Conservation (phyloP, 2,329 filamentous ascomycete species). For the Cladosporium cucumerinum region DNA sequence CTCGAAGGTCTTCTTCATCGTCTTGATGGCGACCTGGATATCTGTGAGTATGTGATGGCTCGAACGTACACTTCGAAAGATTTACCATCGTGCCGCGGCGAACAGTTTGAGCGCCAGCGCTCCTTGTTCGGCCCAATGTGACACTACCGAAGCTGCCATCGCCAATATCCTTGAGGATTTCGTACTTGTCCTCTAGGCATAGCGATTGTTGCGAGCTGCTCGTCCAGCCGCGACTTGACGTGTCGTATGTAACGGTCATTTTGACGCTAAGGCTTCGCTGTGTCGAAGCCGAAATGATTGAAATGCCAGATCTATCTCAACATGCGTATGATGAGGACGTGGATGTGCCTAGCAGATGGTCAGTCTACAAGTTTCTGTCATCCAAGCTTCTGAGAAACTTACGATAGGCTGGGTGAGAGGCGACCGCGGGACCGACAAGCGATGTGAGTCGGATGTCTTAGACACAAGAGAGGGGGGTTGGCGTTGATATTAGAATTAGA, state of each 20-base stretch:
- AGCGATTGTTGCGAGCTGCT: slow-evolving; percentile 48
- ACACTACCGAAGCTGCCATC: slow-evolving; percentile 99
- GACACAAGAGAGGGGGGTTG: slow-evolving; percentile 14
- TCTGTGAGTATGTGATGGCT: slow-evolving; percentile 14
- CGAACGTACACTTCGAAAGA: slow-evolving; percentile 23
- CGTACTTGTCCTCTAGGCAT: slow-evolving; percentile 87
- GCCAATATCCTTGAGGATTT: slow-evolving; percentile 95
- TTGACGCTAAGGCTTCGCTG: slow-evolving; percentile 32
- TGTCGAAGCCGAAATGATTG: slow-evolving; percentile 10
- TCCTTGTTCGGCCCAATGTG: slow-evolving; percentile 83
- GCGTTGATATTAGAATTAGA: slow-evolving; percentile 28
- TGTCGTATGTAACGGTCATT: slow-evolving; percentile 72
- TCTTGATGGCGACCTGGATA: slow-evolving; percentile 90
- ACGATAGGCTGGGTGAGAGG: slow-evolving; percentile 7
- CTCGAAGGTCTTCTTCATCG: slow-evolving; percentile 99
- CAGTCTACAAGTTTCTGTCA: slow-evolving; percentile 12
- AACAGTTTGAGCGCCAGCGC: slow-evolving; percentile 82
- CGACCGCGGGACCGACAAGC: slow-evolving; percentile 3
- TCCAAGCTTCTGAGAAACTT: not conserved
- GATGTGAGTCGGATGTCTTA: slow-evolving; percentile 16
- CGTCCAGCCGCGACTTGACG: slow-evolving; percentile 63
- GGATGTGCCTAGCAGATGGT: slow-evolving; percentile 10
- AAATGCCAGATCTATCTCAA: slow-evolving; percentile 14
- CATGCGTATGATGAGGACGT: slow-evolving; percentile 6
- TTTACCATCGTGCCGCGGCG: slow-evolving; percentile 88